Base-by-base conservation (phyloP, 176 grass and related monocot genomes). In the Oropetium thomaeum region DNA sequence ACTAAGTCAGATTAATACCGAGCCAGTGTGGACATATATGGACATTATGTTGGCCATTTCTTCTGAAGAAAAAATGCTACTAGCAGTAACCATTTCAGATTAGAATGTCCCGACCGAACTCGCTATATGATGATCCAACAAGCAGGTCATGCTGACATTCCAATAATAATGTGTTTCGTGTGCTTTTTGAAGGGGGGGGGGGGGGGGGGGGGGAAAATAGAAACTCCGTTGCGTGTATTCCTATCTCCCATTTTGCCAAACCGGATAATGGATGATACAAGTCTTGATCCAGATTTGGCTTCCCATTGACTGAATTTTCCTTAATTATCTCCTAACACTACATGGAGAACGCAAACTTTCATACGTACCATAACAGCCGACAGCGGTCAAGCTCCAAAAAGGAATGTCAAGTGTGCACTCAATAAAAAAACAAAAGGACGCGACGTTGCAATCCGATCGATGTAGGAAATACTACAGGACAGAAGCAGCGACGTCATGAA, bases 321-420 rank as follows among this genome's bases (percentile, higher is more conserved):
- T n/a, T n/a, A n/a, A n/a, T n/a, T 68, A 62, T 81, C 42, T n/a
- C 15, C 31, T 7, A n/a, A n/a, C n/a, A n/a, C n/a, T n/a, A 19
- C 22, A 32, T 15, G 29, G 17, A 27, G 26, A 45, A 10, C 47
- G 22, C 68, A 79, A 48, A 7, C n/a, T 73, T 73, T 58, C 35
- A 54, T 43, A 26, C 28, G n/a, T 54, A 70, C 57, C 9, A 1
- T 76, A 75, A 5, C 64, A n/a, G n/a, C n/a, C n/a, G n/a, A n/a
- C n/a, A n/a, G 51, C 23, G 47, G 65, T 71, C 37, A 81, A 81
- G n/a, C n/a, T 47, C 55, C 55, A 38, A 70, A 76, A 77, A 57
- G 47, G 22, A 87, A 14, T 33, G 54, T 25, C 65, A 76, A 30
- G 64, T 76, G 71, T 70, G 35, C 84, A 81, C 71, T 55, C 64